phyloP scores from a whole-genome alignment of 2,329 filamentous ascomycete species.

The Alternaria sp. region DNA sequence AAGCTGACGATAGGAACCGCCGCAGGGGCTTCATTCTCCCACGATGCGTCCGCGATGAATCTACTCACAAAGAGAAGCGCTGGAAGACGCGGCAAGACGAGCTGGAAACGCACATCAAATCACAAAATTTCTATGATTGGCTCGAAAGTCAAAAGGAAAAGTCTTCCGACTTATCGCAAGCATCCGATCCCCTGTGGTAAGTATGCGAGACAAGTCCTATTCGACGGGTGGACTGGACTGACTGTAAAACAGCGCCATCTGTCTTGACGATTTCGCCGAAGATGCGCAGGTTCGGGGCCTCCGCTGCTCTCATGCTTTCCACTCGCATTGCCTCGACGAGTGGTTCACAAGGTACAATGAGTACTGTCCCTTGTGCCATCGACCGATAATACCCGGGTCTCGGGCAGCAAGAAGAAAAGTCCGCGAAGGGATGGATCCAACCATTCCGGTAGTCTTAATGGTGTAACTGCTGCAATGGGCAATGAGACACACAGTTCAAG shows the following conservation, averaged over 20 bases:
- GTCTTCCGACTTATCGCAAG: conserved; percentile 19
- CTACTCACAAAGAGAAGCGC: conserved; percentile 27
- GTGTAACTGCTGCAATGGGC: conserved; percentile 17
- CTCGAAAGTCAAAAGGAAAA: conserved; percentile 30
- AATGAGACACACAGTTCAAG: not conserved
- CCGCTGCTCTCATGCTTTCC: conserved; percentile 46
- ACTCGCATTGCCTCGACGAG: conserved; percentile 46
- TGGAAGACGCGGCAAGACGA: conserved; percentile 38
- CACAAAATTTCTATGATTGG: conserved; percentile 45
- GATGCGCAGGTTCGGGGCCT: conserved; percentile 44
- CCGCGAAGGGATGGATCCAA: conserved; percentile 10
- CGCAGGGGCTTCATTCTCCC: conserved; percentile 35
- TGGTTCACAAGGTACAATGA: conserved; percentile 49
- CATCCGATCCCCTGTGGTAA: conserved; percentile 37
- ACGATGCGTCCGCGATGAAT: conserved; percentile 13
- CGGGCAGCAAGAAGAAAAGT: conserved; percentile 13
- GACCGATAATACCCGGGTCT: conserved; percentile 42
- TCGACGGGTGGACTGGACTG: not conserved
- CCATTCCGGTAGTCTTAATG: conserved; percentile 30
- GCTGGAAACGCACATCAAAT: conserved; percentile 40
- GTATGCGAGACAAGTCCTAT: not conserved
- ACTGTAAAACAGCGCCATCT: conserved; percentile 40
- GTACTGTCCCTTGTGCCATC: conserved; percentile 48
- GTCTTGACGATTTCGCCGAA: conserved; percentile 44
- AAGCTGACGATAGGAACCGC: conserved; percentile 20